Evolutionary conservation across 805 yeast species (phyloP).

Genomic region (Novakomyces olei): DNA sequence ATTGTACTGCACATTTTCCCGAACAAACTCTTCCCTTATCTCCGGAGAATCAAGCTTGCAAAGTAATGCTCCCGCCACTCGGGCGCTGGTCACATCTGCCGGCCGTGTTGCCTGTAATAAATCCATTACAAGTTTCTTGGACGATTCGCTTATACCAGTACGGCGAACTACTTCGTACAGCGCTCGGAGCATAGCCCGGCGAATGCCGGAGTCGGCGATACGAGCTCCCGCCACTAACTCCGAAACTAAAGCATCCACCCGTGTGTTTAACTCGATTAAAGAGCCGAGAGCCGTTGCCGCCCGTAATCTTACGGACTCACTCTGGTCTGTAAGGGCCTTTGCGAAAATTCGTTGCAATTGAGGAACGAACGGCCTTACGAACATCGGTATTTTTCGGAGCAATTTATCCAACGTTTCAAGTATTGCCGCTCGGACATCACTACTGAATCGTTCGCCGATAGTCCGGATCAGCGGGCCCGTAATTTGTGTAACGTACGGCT

Average conservation of each 20-base stretch:
- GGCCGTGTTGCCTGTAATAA: slow-evolving; percentile 51
- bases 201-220: slow-evolving; percentile 46
- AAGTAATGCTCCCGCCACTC: slow-evolving; percentile 1
- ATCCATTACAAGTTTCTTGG: slow-evolving; percentile 44
- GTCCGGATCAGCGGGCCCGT: slow-evolving; percentile 97
- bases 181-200: slow-evolving; percentile 68
- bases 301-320: slow-evolving; percentile 46
- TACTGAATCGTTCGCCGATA: slow-evolving; percentile 79
- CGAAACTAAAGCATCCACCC: slow-evolving; percentile 77
- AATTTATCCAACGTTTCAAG: slow-evolving; percentile 60
- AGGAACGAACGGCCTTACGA: slow-evolving; percentile 85
- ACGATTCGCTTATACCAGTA: slow-evolving; percentile 63
- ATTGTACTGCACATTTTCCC: no score
- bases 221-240: slow-evolving; percentile 35
- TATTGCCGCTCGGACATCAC: slow-evolving; percentile 89
- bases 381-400: slow-evolving; percentile 66
- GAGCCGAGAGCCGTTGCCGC: slow-evolving; percentile 82
- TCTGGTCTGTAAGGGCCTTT: slow-evolving; percentile 65
- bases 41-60: no score
- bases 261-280: slow-evolving; percentile 68
- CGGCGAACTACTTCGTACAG: slow-evolving; percentile 57
- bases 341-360: slow-evolving; percentile 94
- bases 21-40: no score
- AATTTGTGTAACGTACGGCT: slow-evolving; percentile 73
- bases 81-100: not conserved